phyloP scores from a whole-genome alignment of 2,329 filamentous ascomycete species.

The Xylariaceae sp. region DNA sequence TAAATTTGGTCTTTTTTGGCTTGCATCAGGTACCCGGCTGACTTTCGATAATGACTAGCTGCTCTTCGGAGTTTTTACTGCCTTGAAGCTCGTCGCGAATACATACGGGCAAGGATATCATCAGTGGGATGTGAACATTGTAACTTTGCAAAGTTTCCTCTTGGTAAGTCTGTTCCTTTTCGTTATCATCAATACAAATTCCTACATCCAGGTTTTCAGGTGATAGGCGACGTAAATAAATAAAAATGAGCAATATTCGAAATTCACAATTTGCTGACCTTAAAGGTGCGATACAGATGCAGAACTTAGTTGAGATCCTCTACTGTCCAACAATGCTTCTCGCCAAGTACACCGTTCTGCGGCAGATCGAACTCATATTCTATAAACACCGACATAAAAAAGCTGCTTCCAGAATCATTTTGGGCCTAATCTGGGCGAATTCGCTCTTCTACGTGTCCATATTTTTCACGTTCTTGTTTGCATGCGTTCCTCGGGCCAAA shows the following conservation, averaged over 20 bases:
- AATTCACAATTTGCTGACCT: too few species aligned
- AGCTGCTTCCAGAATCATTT: conserved; percentile 4
- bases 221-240: too few species aligned
- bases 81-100: conserved; percentile 10
- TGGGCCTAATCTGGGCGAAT: conserved; percentile 15
- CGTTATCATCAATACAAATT: too few species aligned
- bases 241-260: too few species aligned
- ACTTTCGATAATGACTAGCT: conserved; percentile 6
- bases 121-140: conserved; percentile 16
- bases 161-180: conserved; percentile 9
- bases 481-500: conserved; percentile 18
- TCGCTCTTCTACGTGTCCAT: conserved; percentile 14
- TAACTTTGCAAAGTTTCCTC: conserved; percentile 5
- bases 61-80: conserved; percentile 9
- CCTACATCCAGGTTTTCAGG: too few species aligned
- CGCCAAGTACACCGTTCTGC: conserved; percentile 18
- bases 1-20: background rate
- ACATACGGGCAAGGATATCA: conserved; percentile 19
- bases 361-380: conserved; percentile 22
- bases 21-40: background rate
- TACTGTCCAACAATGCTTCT: conserved; percentile 15
- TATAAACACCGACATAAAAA: conserved; percentile 13
- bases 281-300: conserved; percentile 1
- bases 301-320: conserved; percentile 14
- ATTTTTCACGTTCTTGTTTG: conserved; percentile 14